Percentiles rank a stretch among this genome's conserved stretches.
phyloP scores from a whole-genome alignment of 345 rosid species.

The Erysimum cheiranthoides region DNA sequence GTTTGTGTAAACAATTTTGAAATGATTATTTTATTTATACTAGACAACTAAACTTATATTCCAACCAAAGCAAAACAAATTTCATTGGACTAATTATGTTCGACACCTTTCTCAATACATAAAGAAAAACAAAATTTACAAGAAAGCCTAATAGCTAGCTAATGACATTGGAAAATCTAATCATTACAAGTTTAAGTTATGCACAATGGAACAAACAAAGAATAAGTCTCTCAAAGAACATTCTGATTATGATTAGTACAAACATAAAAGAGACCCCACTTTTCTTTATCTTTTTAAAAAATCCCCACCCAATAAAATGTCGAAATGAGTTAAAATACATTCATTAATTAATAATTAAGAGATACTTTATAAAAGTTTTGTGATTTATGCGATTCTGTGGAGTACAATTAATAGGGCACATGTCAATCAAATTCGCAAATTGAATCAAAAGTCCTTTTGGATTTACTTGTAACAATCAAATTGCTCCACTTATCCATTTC shows the following conservation, averaged over 20 bases:
- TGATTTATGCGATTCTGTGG: constrained; percentile 35
- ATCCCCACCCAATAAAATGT: constrained; percentile 30
- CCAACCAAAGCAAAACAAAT: neutral
- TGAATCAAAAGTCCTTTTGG: constrained; percentile 31
- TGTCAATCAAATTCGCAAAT: constrained; percentile 41
- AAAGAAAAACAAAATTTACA: neutral
- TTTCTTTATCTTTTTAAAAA: constrained; percentile 16
- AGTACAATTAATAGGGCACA: constrained; percentile 31
- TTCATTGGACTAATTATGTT: constrained; percentile 14
- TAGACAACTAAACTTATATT: neutral
- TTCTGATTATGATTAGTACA: constrained; percentile 47
- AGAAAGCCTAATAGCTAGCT: constrained; percentile 34
- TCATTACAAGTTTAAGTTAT: constrained; percentile 37
- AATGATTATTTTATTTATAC: neutral
- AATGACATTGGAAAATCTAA: constrained; percentile 42
- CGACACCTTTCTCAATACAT: neutral
- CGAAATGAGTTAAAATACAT: constrained; percentile 20
- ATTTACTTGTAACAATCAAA: constrained; percentile 34
- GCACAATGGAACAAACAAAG: constrained; percentile 38
- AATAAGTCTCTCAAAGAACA: constrained; percentile 46
- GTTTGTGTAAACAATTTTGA: neutral
- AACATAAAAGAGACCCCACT: constrained; percentile 42
- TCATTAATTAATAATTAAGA: constrained; percentile 20
- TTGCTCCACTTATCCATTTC: constrained; percentile 44
- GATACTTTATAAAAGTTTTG: constrained; percentile 35